Base-by-base conservation (phyloP, 73 alveolate genomes). In the Paramecium primaurelia region DNA sequence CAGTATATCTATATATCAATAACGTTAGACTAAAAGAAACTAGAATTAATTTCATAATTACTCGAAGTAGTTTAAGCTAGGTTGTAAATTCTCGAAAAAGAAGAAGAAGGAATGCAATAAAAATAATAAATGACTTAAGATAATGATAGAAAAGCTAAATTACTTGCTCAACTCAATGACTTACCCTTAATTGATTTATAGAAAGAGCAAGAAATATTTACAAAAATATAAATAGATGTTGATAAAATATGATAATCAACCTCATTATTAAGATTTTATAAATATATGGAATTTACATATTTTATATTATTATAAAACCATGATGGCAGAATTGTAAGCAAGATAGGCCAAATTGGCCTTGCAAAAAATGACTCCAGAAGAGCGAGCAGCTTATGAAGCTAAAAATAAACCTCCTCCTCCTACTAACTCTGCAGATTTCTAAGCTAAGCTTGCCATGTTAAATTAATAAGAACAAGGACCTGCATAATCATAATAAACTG, bases 321-420 rank as follows among this genome's bases (percentile, higher is more conserved):
- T 80, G 91, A 25, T 80, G 77, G 91, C 91, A 80, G 77, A 80
- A 80, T 36, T 80, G 44, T 18, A 80, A 47, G 77, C 77, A 25
- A 80, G 14, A 36, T 9, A 40, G 54, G 36, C 77, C 51, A 45
- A 80, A 49, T n/a, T 38, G 91, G 32, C 47, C 49, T 28, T 77
- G 37, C 37, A 80, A 26, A 26, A 20, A 11, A 80, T 80, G 91
- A 45, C 77, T 8, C 91, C 91, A 45, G 91, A 45, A 22, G 77
- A 80, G 30, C n/a, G 75, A 45, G 91, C 91, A 10, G 75, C 45
- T 0, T 34, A 20, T 8, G 91, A 80, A 47, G 73, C 22, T 20
- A 49, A 49, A 12, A 80, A 45, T 42, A 44, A 77, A n/a, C 91
- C 91, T 25, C 69, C 69, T 54, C 32, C 69, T 2, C 69, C 69